Base-by-base conservation (phyloP, 306 rosid genomes). In the Citrullus amarus region DNA sequence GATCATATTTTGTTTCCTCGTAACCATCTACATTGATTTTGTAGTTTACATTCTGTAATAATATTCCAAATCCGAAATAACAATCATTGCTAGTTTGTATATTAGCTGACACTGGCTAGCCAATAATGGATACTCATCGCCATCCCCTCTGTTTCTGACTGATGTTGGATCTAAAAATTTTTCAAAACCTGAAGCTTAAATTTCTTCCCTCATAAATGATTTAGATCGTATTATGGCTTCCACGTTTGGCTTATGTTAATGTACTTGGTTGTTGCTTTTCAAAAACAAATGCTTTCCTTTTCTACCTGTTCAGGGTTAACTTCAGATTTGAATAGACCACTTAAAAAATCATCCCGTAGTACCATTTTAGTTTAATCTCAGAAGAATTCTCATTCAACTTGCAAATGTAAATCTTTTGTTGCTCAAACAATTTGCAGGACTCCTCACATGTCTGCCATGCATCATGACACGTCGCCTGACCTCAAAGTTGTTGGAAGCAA, bases 391-490 rank as follows among this genome's bases (percentile, higher is more conserved):
- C 9, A 51, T 73, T 16, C 46, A 15, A 71, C 77, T 46, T 71
- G 22, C 78, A 16, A 50, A 74, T 16, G 78, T 74, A 74, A 74
- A 46, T 15, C 48, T 2, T 4, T 43, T 8, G 28, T 53, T 32
- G 46, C 61, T 36, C 4, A 8, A 30, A 53, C 51, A 62, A 82
- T 68, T 73, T 79, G 77, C 85, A 96, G 99, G 91, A 96, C 99
- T 56, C 93, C 96, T 63, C 93, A 86, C 89, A 90, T 88, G 97
- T 91, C 97, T 48, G 86, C 90, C 17, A 91, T 96, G 90, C 99
- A 96, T 85, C 94, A 90, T 2, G 99, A 96, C 77, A 80, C 90
- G 0, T 88, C 98, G 63, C 53, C 96, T 12, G 97, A 96, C 84
- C 93, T 92, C 78, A 91, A 81, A 80, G 91, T 88, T 75, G 98